phyloP scores from a whole-genome alignment of 2,329 filamentous ascomycete species.

The Aspergillus brasiliensis region DNA sequence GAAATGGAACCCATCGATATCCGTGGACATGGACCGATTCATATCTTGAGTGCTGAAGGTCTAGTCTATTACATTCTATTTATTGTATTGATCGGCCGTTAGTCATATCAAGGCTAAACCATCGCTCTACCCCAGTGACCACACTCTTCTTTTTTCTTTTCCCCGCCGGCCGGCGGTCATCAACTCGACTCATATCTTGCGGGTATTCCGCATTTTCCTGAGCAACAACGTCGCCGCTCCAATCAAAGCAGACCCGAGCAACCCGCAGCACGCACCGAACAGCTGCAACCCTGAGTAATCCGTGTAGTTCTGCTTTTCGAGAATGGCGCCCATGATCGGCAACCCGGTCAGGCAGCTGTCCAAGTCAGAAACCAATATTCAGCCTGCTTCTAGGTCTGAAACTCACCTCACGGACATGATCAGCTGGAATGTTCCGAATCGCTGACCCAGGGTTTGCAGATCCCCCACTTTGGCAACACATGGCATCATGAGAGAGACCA shows the following conservation, averaged over 20 bases:
- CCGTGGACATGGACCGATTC: no score
- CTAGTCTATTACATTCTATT: background rate
- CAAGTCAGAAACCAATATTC: background rate
- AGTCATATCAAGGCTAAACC: background rate
- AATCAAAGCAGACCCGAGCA: background rate
- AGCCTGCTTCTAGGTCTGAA: no score
- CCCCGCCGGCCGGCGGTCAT: no score
- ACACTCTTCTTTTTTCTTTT: no score
- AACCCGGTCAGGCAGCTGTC: conserved; percentile 25
- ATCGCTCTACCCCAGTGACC: no score
- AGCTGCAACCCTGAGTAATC: conserved; percentile 30
- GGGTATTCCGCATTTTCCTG: background rate
- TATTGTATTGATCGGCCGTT: background rate
- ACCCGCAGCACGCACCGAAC: conserved; percentile 18
- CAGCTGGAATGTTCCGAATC: conserved; percentile 35
- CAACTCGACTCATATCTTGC: background rate
- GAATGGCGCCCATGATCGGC: conserved; percentile 32
- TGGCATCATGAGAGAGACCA: conserved; percentile 34
- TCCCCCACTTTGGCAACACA: conserved; percentile 32
- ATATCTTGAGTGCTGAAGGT: background rate
- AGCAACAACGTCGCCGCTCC: background rate
- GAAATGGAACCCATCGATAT: no score
- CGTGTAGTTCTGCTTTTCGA: conserved; percentile 20
- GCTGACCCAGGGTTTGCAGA: conserved; percentile 36
- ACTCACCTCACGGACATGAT: conserved; percentile 26